Evolutionary conservation across 805 yeast genomes (phyloP).

Genomic region (Lipomyces yamadae): DNA sequence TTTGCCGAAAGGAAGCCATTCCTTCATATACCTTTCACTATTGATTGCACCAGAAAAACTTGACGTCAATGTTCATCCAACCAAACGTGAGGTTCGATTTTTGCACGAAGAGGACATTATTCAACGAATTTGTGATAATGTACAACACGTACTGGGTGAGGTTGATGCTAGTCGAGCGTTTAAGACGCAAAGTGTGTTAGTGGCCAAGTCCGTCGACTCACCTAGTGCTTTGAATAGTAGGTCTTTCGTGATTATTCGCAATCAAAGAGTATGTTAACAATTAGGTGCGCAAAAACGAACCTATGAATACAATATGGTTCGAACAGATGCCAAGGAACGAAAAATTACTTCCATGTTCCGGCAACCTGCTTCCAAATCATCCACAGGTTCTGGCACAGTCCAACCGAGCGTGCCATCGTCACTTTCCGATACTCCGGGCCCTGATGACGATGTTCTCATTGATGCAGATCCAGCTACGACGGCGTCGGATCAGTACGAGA

Average conservation of each 20-base stretch:
- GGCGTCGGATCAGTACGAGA: constrained; percentile 7
- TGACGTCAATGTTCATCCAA: constrained; percentile 96
- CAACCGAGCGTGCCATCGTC: neutral
- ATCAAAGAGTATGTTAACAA: neutral
- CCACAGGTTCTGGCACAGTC: neutral
- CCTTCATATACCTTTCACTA: constrained; percentile 79
- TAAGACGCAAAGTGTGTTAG: constrained; percentile 62
- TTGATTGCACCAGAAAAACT: constrained; percentile 67
- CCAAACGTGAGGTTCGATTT: constrained; percentile 89
- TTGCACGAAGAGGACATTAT: constrained; percentile 85
- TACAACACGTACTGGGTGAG: constrained; percentile 58
- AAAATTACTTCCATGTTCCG: constrained; percentile 52
- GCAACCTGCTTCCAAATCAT: neutral
- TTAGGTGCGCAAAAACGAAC: constrained; percentile 10
- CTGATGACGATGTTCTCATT: neutral
- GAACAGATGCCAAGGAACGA: constrained; percentile 52
- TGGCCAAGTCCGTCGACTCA: constrained; percentile 36
- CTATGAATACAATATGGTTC: constrained; percentile 33
- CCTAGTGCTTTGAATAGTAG: neutral
- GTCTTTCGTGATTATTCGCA: neutral
- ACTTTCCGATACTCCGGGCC: neutral
- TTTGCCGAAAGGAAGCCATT: constrained; percentile 76
- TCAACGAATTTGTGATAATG: constrained; percentile 56
- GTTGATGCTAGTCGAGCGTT: constrained; percentile 73
- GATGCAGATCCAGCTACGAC: neutral